These are phyloP conservation scores for Cutaneotrichosporon cyanovorans DNA, from an alignment of 1,284 basidiomycete species.

Conservation along the genomic window DNA sequence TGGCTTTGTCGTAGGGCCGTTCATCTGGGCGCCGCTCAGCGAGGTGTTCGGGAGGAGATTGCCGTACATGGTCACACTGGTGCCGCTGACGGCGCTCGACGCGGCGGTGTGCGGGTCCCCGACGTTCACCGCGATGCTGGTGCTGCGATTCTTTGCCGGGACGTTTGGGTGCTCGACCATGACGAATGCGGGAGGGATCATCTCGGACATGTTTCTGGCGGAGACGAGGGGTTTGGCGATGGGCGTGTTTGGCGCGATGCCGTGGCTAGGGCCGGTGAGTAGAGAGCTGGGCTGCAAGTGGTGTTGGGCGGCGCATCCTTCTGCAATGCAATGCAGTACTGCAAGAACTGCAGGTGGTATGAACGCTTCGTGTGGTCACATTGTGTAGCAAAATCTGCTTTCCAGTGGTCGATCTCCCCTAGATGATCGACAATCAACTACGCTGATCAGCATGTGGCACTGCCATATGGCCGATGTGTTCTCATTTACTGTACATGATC, in stretches of 20 bases:
- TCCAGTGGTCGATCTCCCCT: too few relatives aligned
- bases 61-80: slow-evolving; percentile 42
- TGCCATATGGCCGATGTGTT: too few relatives aligned
- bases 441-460: too few relatives aligned
- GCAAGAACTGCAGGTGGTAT: too few relatives aligned
- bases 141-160: slow-evolving; percentile 47
- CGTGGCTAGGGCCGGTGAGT: slow-evolving; percentile 35
- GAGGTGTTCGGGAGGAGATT: slow-evolving; percentile 36
- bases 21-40: slow-evolving; percentile 30
- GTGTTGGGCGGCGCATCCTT: too few relatives aligned
- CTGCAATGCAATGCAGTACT: too few relatives aligned
- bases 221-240: slow-evolving; percentile 44
- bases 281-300: too few relatives aligned
- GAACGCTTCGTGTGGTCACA: too few relatives aligned
- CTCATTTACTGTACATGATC: too few relatives aligned
- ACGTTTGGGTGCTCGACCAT: slow-evolving; percentile 45
- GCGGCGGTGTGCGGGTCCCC: slow-evolving; percentile 42
- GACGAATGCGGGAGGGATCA: slow-evolving; percentile 46
- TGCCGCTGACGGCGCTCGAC: slow-evolving; percentile 45
- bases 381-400: too few relatives aligned
- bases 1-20: slow-evolving; percentile 13
- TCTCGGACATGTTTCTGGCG: slow-evolving; percentile 45
- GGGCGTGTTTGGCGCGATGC: slow-evolving; percentile 50
- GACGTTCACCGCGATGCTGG: slow-evolving; percentile 44
- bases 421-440: too few relatives aligned